Evolutionary conservation across 306 rosid species (phyloP), one percentile per base, ranked within the genome.

Genomic region (Quercus bicolor): DNA sequence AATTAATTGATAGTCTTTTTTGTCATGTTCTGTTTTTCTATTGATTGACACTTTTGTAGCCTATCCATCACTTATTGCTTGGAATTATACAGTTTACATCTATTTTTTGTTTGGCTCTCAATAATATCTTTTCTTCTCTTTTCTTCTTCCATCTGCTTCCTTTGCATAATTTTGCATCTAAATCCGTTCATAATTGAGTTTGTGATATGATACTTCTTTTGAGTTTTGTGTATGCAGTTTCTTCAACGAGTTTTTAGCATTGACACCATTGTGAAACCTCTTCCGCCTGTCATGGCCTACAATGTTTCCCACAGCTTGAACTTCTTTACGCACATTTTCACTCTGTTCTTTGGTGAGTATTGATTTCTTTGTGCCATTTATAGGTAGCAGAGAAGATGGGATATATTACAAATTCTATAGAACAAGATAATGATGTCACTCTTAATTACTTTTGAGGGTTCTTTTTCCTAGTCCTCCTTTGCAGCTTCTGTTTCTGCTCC

Each of bases 281-380:
- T 95, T 74, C 99, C 98, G 0, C 89, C 97, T 1, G 87, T 81
- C 84, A 92, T 95, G 94, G 92, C 88, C 48, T 89, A 90, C 83
- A 89, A 90, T 87, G 93, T 76, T 52, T 93, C 99, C 81, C 96
- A 96, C 86, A 93, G 93, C 89, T 86, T 93, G 94, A 86, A 28
- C 90, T 95, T 95, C 96, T 95, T 95, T 89, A 93, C 98, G 0
- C 91, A 97, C 78, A 95, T 95, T 82, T 95, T 95, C 90, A 95
- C 99, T 1, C 98, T 91, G 73, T 95, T 95, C 87, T 37, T 37
- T 37, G 43, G 43, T 37, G 43, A 37, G 43, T 37, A 1, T 37
- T 37, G 43, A 7, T 37, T 37, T 37, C 43, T 37, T 37, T 37
- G 43, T 37, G 43, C 10, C 43, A 37, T 37, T 37, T 37, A 37